Base-by-base conservation (phyloP, 1,284 basidiomycete species). In the Trichosporon faecale region DNA sequence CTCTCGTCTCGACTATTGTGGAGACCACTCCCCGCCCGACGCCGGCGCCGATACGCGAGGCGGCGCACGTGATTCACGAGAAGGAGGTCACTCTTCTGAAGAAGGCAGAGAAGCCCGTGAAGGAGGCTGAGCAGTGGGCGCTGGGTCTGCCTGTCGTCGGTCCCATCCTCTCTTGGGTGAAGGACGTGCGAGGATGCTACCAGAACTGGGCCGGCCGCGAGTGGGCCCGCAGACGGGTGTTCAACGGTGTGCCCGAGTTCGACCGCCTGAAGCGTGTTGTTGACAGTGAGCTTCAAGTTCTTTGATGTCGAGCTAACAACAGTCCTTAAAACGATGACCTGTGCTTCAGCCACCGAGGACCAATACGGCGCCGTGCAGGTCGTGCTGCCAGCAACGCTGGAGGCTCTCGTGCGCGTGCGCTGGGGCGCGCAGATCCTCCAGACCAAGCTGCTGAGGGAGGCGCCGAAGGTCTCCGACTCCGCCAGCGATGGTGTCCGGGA, bases 301-400 rank as follows among this genome's bases (percentile, higher is more conserved):
- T 25, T 14, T 12, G 9, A n/a, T 23, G 12, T 4, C 2, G 23
- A 66, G 25, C 69, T 69, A 40, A 69, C 66, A 29, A 23, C 70
- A 82, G 79, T 79, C 35, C 69, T 82, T 27, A 73, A 76, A 1
- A 75, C 72, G 2, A 69, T 81, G 3, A 57, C 74, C 6, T 72
- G 79, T n/a, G 78, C 79, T 0, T 80, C 81, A 0, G 71, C 76
- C 7, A 75, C 79, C 52, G 80, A 82, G 64, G 81, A 82, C 70
- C 77, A 74, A 23, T 82, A 79, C 68, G 81, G 81, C 46, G 73
- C 77, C 64, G 76, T 82, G 12, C 81, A 82, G 71, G 76, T 77
- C 31, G 74, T 80, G 49, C 69, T 81, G 6, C 80, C 81, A 2
- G 71, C 77, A 1, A 77, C 77, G 29, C 72, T 82, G n/a, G 81